Evolutionary conservation across 2,329 filamentous ascomycete genomes (phyloP).

Genomic region (Aurifilum marmelostoma): DNA sequence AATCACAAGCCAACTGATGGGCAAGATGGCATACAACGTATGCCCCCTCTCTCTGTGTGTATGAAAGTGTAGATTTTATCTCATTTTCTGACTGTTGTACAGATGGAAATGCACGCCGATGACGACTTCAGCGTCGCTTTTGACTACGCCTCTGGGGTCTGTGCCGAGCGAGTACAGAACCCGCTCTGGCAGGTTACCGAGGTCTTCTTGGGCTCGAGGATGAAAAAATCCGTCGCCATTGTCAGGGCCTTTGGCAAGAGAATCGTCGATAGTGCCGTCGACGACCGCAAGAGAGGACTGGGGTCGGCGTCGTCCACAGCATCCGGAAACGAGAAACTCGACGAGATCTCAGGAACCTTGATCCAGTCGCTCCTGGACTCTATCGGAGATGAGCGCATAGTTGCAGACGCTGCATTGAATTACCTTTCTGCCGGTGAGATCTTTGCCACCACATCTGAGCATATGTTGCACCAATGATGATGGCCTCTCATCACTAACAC

Average conservation of each 20-base stretch:
- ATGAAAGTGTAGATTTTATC: background rate
- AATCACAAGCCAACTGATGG: constrained; percentile 68
- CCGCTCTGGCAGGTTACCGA: constrained; percentile 66
- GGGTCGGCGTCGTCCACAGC: background rate
- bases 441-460: background rate
- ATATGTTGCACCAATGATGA: background rate
- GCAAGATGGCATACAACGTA: constrained; percentile 68
- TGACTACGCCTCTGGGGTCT: constrained; percentile 63
- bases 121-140: constrained; percentile 65
- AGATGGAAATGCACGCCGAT: constrained; percentile 67
- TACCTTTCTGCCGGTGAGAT: constrained; percentile 61
- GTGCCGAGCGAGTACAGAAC: constrained; percentile 66
- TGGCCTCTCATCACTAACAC: background rate
- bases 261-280: constrained; percentile 59
- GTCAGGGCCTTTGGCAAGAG: constrained; percentile 59
- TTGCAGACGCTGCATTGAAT: constrained; percentile 67
- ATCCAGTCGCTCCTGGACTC: constrained; percentile 63
- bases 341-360: constrained; percentile 56
- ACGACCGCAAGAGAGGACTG: constrained; percentile 39
- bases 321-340: constrained; percentile 36
- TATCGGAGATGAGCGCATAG: constrained; percentile 57
- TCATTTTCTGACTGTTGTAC: background rate
- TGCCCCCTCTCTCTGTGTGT: constrained; percentile 25
- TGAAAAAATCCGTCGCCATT: constrained; percentile 52
- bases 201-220: constrained; percentile 49